Base-by-base conservation (phyloP, 176 grass and related monocot genomes). In the Carex cristatella region DNA sequence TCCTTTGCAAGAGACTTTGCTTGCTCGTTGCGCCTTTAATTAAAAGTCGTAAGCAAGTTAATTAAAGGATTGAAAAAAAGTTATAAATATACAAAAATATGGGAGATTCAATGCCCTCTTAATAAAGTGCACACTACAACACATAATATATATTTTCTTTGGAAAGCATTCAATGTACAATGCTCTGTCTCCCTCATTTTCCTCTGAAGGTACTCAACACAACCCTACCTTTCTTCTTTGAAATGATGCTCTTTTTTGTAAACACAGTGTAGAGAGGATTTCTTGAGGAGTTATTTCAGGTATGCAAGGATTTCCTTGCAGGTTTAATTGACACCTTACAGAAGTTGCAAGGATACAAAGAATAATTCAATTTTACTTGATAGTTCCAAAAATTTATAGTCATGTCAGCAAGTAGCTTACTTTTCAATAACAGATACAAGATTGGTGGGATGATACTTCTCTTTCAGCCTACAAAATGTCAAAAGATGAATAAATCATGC, bases 371-470 rank as follows among this genome's bases (percentile, higher is more conserved):
- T 37, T 42, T 40, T 18, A 70, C 68, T 40, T 40, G 2, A 70
- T 16, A 48, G 63, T 3, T 14, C 27, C 69, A 44, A 46, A 72
- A 72, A 44, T 2, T 23, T 23, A 40, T 48, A 54, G 9, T 23
- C 11, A 32, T 54, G 48, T 55, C 16, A 32, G 12, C 74, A 79
- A 79, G 74, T 53, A 32, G n/a, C 87, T 82, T 67, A 99, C 97
- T 90, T 99, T 88, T 99, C 91, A 66, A 99, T 94, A 66, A 99
- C 97, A 80, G 88, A 82, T 87, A 94, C 79, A 61, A 99, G 89
- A 72, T 99, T 95, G 71, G 97, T 99, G 10, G 97, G 97, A 81
- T 99, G 97, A 85, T 99, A 99, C 84, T 99, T 99, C 79, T 96
- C 90, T 82, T 99, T 99, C 59, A 99, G 94, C 93, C 97, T 99